phyloP scores from a whole-genome alignment of 1,284 basidiomycete species.

The Ganoderma leucocontextum region DNA sequence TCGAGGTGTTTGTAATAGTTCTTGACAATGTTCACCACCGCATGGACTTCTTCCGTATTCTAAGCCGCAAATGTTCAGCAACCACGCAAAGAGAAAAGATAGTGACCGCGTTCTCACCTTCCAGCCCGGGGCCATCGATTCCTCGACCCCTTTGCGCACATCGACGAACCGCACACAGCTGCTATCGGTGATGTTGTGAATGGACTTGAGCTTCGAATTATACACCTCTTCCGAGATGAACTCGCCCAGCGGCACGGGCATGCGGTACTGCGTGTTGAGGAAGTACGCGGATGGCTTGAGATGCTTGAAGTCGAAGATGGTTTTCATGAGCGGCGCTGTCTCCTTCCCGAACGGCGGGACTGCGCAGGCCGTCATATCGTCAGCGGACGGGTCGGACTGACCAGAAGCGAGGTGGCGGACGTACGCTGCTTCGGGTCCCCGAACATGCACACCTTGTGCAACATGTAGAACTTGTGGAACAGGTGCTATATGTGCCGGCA shows the following conservation, averaged over 20 bases:
- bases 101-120: slow-evolving; percentile 41
- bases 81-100: not conserved
- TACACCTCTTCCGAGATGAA: slow-evolving; percentile 59
- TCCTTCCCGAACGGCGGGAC: slow-evolving; percentile 59
- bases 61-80: slow-evolving; percentile 28
- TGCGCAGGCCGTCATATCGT: slow-evolving; percentile 27
- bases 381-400: not conserved
- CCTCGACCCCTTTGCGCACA: slow-evolving; percentile 49
- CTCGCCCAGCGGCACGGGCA: slow-evolving; percentile 55
- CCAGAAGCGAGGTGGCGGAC: slow-evolving; percentile 25
- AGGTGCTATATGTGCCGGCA: slow-evolving; percentile 44
- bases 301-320: slow-evolving; percentile 56
- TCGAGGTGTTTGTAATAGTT: slow-evolving; percentile 40
- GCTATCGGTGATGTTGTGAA: slow-evolving; percentile 41
- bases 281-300: slow-evolving; percentile 45
- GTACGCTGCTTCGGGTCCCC: slow-evolving; percentile 57
- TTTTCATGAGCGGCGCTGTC: slow-evolving; percentile 45
- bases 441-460: slow-evolving; percentile 51
- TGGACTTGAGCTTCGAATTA: slow-evolving; percentile 44
- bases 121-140: slow-evolving; percentile 49
- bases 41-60: slow-evolving; percentile 52
- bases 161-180: slow-evolving; percentile 50
- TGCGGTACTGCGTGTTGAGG: slow-evolving; percentile 52
- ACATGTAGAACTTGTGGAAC: slow-evolving; percentile 41
- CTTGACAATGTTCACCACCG: slow-evolving; percentile 49